Conservation (phyloP, 78 protist genomes). For the Speleostelium caveatum region DNA sequence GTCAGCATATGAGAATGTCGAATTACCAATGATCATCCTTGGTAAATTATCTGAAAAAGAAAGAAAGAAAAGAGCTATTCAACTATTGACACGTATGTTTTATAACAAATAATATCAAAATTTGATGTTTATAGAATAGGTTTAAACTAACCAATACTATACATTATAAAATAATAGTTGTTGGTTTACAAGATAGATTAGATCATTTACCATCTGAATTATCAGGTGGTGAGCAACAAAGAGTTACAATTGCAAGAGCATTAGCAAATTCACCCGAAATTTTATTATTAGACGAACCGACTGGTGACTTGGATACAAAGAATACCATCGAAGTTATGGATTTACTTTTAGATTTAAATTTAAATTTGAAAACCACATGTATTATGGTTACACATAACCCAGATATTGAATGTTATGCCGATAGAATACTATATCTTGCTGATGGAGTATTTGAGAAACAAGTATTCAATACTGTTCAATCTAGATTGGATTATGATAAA, state of each 20-base stretch:
- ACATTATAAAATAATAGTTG: conserved; percentile 48
- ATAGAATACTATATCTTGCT: conserved; percentile 89
- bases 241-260: conserved; percentile 96
- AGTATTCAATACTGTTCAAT: conserved; percentile 86
- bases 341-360: conserved; percentile 90
- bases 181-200: conserved; percentile 94
- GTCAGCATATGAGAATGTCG: conserved; percentile 96
- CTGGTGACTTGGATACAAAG: conserved; percentile 94
- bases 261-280: conserved; percentile 93
- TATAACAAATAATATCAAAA: not conserved
- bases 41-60: conserved; percentile 86
- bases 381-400: conserved; percentile 97
- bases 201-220: conserved; percentile 96
- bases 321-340: conserved; percentile 96
- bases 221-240: conserved; percentile 97
- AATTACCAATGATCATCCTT: conserved; percentile 94
- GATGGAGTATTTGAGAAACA: conserved; percentile 91
- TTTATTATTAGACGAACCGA: conserved; percentile 96
- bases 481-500: conserved; percentile 78
- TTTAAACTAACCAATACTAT: not conserved
- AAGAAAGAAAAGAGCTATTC: conserved; percentile 68
- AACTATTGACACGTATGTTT: conserved; percentile 56
- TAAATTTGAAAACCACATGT: conserved; percentile 84
- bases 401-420: conserved; percentile 97
- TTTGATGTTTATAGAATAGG: not conserved